These are phyloP conservation scores for Hura crepitans DNA, from an alignment of 441 rosid genomes.

Conservation along the genomic window DNA sequence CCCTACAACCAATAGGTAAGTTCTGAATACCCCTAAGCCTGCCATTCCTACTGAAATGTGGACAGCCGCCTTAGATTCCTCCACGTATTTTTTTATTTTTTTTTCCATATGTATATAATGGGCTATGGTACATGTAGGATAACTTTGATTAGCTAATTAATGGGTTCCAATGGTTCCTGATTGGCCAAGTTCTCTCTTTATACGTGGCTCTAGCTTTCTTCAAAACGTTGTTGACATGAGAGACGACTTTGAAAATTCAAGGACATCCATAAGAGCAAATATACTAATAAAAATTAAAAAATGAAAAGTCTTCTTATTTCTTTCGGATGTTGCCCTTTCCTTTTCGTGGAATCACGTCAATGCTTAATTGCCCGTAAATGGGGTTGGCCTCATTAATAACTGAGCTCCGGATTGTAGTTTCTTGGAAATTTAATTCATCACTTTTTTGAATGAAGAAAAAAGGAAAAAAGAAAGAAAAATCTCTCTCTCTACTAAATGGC, in stretches of 20 bases:
- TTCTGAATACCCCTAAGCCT: too few species aligned
- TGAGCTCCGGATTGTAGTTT: background rate
- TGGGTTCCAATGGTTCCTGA: conserved; percentile 7
- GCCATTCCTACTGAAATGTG: background rate
- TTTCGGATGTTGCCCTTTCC: conserved; percentile 9
- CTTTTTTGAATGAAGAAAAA: too few species aligned
- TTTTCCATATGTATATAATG: too few species aligned
- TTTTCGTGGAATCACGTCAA: background rate
- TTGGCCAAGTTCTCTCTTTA: conserved; percentile 4
- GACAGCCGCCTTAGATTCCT: background rate
- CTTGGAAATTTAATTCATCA: background rate
- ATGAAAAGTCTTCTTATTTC: too few species aligned
- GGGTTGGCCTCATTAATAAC: background rate
- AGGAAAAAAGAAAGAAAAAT: conserved; percentile 13
- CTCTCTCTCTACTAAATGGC: too few species aligned
- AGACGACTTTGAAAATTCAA: conserved; percentile 7
- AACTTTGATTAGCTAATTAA: conserved; percentile 11
- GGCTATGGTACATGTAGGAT: background rate
- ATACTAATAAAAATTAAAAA: too few species aligned
- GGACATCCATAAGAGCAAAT: background rate
- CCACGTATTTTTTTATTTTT: background rate
- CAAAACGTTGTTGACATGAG: background rate
- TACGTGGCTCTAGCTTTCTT: background rate
- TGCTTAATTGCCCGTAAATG: background rate
- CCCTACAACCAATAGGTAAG: too few species aligned